These are phyloP conservation scores for Priceomyces castillae DNA, from an alignment of 805 yeast species.

Conservation along the genomic window DNA sequence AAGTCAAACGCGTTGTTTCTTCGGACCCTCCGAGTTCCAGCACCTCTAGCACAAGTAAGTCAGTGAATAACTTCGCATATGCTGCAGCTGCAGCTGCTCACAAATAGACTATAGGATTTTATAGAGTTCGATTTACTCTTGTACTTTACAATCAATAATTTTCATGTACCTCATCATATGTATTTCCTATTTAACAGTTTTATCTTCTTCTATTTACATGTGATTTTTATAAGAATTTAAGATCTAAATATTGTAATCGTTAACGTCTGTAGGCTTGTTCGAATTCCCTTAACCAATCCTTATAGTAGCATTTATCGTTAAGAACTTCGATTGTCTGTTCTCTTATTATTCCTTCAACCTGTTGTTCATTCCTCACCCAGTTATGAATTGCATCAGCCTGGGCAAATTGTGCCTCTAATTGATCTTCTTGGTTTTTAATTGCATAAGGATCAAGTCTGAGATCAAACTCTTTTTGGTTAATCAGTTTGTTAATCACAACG, in stretches of 20 bases:
- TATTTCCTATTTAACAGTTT: too few species aligned
- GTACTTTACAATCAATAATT: too few species aligned
- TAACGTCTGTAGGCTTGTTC: constrained; percentile 1
- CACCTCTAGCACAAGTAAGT: constrained; percentile 4
- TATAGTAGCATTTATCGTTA: constrained; percentile 35
- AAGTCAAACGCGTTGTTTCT: background rate
- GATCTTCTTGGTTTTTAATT: constrained; percentile 18
- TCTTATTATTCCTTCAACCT: constrained; percentile 32
- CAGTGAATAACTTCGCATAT: constrained; percentile 37
- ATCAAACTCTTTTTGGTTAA: constrained; percentile 18
- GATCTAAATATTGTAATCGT: too few species aligned
- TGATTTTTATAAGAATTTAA: background rate
- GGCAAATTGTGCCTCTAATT: constrained; percentile 20
- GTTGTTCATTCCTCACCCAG: constrained; percentile 37
- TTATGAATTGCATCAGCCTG: constrained; percentile 29
- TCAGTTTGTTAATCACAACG: background rate
- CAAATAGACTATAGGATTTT: constrained; percentile 12
- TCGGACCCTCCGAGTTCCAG: background rate
- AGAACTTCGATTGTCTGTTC: constrained; percentile 32
- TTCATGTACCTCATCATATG: too few species aligned
- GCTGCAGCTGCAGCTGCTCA: constrained; percentile 49
- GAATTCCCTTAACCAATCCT: constrained; percentile 35
- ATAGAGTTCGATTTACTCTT: too few species aligned
- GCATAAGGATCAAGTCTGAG: constrained; percentile 42
- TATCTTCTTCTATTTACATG: background rate